Conservation (phyloP, 1,139 yeast genomes). For the Lodderomyces jiufengensis region DNA sequence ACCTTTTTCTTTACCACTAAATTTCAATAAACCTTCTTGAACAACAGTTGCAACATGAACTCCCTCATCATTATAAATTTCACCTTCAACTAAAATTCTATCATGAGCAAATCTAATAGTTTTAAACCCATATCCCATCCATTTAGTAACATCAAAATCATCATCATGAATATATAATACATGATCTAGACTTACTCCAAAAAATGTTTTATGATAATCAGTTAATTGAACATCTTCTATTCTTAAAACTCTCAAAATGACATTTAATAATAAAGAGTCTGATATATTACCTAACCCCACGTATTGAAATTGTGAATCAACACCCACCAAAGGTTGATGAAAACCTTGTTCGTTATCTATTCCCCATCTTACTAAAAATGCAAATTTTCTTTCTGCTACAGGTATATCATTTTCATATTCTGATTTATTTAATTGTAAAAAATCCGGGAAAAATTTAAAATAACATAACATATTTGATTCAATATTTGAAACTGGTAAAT, state of each 20-base stretch:
- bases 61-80: slow-evolving; percentile 51
- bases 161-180: slow-evolving; percentile 63
- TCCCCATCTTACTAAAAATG: slow-evolving; percentile 44
- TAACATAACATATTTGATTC: slow-evolving; percentile 20
- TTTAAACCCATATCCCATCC: slow-evolving; percentile 50
- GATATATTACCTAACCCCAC: slow-evolving; percentile 62
- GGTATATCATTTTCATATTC: slow-evolving; percentile 23
- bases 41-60: slow-evolving; percentile 58
- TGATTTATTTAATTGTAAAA: slow-evolving; percentile 24
- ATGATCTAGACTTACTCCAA: slow-evolving; percentile 64
- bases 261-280: slow-evolving; percentile 55
- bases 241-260: slow-evolving; percentile 32
- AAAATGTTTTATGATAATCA: slow-evolving; percentile 29
- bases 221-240: slow-evolving; percentile 20
- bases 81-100: slow-evolving; percentile 57
- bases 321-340: slow-evolving; percentile 14
- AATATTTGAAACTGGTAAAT: slow-evolving; percentile 17
- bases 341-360: slow-evolving; percentile 22
- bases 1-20: slow-evolving; percentile 15
- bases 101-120: slow-evolving; percentile 52
- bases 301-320: slow-evolving; percentile 37
- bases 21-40: slow-evolving; percentile 59
- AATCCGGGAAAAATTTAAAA: slow-evolving; percentile 41
- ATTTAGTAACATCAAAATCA: slow-evolving; percentile 49
- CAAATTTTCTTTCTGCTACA: slow-evolving; percentile 34